A percentile compares a stretch with the other conserved stretches of the same genome.
Conservation (phyloP, 495 filamentous ascomycete genomes). For the Cryomyces minteri region DNA sequence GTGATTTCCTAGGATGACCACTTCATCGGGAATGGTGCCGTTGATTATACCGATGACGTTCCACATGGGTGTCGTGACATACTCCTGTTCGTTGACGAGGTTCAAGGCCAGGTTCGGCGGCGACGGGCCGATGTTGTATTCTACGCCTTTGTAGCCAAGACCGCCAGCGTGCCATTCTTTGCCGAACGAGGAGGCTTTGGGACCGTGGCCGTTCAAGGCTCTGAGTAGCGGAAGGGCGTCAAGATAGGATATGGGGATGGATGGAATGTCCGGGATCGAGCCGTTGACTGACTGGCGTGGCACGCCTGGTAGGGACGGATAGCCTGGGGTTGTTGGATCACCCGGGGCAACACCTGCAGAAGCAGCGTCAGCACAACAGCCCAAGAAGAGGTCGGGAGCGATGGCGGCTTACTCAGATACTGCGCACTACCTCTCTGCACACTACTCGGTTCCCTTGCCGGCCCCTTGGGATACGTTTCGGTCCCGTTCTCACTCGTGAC, state of each 20-base stretch:
- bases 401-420: slow-evolving; percentile 44
- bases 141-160: slow-evolving; percentile 11
- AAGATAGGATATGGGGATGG: slow-evolving; percentile 16
- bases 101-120: slow-evolving; percentile 9
- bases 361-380: background rate
- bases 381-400: slow-evolving; percentile 10
- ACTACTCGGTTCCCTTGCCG: slow-evolving; percentile 70
- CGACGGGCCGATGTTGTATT: slow-evolving; percentile 14
- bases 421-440: slow-evolving; percentile 86
- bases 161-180: slow-evolving; percentile 16
- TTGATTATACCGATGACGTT: slow-evolving; percentile 19
- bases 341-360: slow-evolving; percentile 36
- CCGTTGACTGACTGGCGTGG: slow-evolving; percentile 52
- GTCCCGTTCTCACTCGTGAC: slow-evolving; percentile 68
- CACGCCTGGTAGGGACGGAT: slow-evolving; percentile 77
- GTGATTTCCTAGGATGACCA: slow-evolving; percentile 16
- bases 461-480: slow-evolving; percentile 65
- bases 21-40: slow-evolving; percentile 17
- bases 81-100: slow-evolving; percentile 13
- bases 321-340: slow-evolving; percentile 78
- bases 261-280: slow-evolving; percentile 41
- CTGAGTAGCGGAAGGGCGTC: slow-evolving; percentile 16
- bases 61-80: slow-evolving; percentile 13
- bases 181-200: slow-evolving; percentile 8
- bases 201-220: slow-evolving; percentile 16